Evolutionary conservation across 805 yeast species (phyloP).

Genomic region (Saccharomycopsis schoenii): DNA sequence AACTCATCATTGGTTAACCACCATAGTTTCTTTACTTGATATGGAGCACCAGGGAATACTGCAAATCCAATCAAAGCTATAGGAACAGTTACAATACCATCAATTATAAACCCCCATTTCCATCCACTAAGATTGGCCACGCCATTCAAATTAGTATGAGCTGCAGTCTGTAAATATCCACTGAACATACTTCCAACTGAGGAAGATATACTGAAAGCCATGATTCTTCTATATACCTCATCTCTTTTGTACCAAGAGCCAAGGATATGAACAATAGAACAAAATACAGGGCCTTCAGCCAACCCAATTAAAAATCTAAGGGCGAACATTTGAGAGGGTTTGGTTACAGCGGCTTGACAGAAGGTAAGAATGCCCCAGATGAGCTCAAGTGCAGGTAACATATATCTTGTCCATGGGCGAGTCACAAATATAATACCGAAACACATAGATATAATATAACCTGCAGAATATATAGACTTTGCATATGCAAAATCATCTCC

Average conservation of each 20-base stretch:
- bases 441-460: constrained; percentile 44
- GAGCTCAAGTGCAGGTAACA: constrained; percentile 16
- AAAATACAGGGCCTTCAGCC: constrained; percentile 43
- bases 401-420: constrained; percentile 20
- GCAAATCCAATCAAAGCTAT: constrained; percentile 29
- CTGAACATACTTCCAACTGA: constrained; percentile 52
- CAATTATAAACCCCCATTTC: constrained; percentile 68
- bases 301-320: constrained; percentile 27
- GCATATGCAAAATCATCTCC: constrained; percentile 52
- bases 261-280: constrained; percentile 39
- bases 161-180: constrained; percentile 54
- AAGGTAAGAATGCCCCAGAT: constrained; percentile 17
- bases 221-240: constrained; percentile 53
- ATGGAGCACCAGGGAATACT: constrained; percentile 30
- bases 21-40: constrained; percentile 21
- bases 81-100: constrained; percentile 33
- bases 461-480: constrained; percentile 24
- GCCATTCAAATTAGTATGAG: constrained; percentile 39
- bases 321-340: constrained; percentile 33
- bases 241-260: constrained; percentile 50
- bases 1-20: constrained; percentile 27
- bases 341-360: constrained; percentile 19
- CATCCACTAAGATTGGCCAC: constrained; percentile 48
- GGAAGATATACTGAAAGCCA: constrained; percentile 52
- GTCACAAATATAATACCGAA: constrained; percentile 57